Percentiles rank a stretch among this genome's conserved stretches.
phyloP scores from a whole-genome alignment of 768 basidiomycete genomes.

The Austroboletus eburneus region DNA sequence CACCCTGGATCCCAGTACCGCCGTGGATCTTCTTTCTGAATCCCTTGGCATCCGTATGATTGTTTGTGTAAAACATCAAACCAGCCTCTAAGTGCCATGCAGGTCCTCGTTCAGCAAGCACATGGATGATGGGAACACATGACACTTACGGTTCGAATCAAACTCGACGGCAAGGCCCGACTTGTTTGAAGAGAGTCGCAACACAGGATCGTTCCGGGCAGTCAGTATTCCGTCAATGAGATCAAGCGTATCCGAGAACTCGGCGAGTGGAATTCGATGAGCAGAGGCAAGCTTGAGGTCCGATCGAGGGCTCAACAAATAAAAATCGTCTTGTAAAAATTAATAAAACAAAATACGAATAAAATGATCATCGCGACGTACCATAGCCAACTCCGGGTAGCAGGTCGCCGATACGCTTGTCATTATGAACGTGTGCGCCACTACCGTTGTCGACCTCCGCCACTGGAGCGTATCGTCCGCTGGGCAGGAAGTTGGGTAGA shows the following conservation, averaged over 20 bases:
- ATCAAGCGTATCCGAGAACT: slow-evolving; percentile 42
- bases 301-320: slow-evolving; percentile 43
- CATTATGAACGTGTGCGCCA: slow-evolving; percentile 41
- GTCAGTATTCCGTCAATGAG: slow-evolving; percentile 35
- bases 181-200: slow-evolving; percentile 50
- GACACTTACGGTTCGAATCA: slow-evolving; percentile 63
- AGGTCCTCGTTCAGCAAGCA: neutral
- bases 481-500: slow-evolving; percentile 46
- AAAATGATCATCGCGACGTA: slow-evolving; percentile 16
- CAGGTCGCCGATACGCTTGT: slow-evolving; percentile 52
- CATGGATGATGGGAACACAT: neutral
- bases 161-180: slow-evolving; percentile 61
- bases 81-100: slow-evolving; percentile 51
- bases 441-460: slow-evolving; percentile 36
- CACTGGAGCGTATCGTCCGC: slow-evolving; percentile 47
- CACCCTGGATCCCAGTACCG: slow-evolving; percentile 56
- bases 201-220: slow-evolving; percentile 39
- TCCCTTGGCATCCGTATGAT: slow-evolving; percentile 41
- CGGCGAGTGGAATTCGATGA: slow-evolving; percentile 42
- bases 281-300: slow-evolving; percentile 36
- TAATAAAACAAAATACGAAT: neutral
- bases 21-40: slow-evolving; percentile 74
- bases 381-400: slow-evolving; percentile 63
- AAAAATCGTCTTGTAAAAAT: slow-evolving; percentile 56
- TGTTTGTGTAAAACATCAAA: slow-evolving; percentile 72